Conservation (phyloP, 1,284 basidiomycete species). For the Ceraceosorus bombacis region DNA sequence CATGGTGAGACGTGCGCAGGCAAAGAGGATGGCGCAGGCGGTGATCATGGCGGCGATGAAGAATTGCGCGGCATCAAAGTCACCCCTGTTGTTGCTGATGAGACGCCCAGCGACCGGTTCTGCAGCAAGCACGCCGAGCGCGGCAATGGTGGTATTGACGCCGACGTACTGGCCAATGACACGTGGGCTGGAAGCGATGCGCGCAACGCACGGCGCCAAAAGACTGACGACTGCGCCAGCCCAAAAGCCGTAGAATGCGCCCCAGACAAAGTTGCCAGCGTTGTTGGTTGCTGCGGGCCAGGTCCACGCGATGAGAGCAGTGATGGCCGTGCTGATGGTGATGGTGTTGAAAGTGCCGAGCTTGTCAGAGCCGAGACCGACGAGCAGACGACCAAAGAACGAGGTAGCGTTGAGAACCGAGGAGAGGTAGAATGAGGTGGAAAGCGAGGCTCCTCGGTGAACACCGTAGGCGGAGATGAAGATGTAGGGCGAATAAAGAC, state of each 20-base stretch:
- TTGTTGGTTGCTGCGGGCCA: slow-evolving; percentile 20
- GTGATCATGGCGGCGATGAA: too few relatives aligned
- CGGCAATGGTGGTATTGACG: too few relatives aligned
- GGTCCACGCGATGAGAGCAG: slow-evolving; percentile 3
- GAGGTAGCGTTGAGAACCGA: slow-evolving; percentile 1
- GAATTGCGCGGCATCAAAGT: too few relatives aligned
- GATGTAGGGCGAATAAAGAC: neutral
- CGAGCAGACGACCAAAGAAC: slow-evolving; percentile 16
- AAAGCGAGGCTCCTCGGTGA: neutral
- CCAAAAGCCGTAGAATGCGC: slow-evolving; percentile 17
- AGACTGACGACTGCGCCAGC: neutral
- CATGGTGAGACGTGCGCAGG: too few relatives aligned
- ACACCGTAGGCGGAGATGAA: neutral
- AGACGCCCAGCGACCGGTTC: too few relatives aligned
- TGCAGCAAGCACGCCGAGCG: too few relatives aligned
- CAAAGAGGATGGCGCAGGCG: too few relatives aligned
- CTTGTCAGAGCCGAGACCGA: slow-evolving; percentile 2
- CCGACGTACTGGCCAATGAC: too few relatives aligned
- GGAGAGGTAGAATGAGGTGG: neutral
- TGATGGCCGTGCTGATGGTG: slow-evolving; percentile 14
- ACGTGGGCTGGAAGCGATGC: too few relatives aligned
- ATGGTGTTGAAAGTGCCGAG: slow-evolving; percentile 17
- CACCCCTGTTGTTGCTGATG: too few relatives aligned
- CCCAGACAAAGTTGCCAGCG: slow-evolving; percentile 25
- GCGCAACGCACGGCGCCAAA: too few relatives aligned